Evolutionary conservation across 139 green algal species (phyloP), one percentile per base, ranked within the genome.

Genomic region (Picochlorum sp.): DNA sequence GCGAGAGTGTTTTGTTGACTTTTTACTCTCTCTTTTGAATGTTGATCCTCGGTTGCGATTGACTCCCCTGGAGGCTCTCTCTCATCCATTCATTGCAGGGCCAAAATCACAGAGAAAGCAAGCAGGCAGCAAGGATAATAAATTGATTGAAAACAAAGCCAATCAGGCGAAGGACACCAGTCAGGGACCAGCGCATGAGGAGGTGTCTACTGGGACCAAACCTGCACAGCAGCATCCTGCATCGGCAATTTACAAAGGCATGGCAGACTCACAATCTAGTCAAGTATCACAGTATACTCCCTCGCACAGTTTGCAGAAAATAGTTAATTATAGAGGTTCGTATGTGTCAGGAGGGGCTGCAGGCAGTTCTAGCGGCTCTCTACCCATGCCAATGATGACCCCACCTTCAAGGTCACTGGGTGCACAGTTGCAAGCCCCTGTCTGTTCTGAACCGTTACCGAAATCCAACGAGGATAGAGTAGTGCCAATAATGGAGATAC

Each of bases 21-120:
- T 96, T 67, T 79, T 91, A 21, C 55, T 70, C 16, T 84, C 81
- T 4, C 57, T 79, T 37, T 67, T 85, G 68, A 78, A 94, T 21
- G 26, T 88, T 14, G 85, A 97, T 69, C 89, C 91, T 0, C 38
- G 52, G 8, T 78, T 61, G 3, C 75, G 83, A 15, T 87, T 83
- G 80, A 88, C 65, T 3, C 78, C 79, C 1, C 44, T 68, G 3
- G 90, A 97, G 75, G 91, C 91, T 4, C 59, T 80, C 14, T 64
- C 71, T 57, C 91, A 97, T 75, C 90, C 90, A 41, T 96, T 96
- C 76, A 79, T 97, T 58, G 92, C 84, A 3, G 83, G 77, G 4
- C 77, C 79, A 60, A 58, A 73, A n/a, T 92, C 91, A 66, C 73
- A 50, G 3, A 84, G 82, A 9, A 83, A 86, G 14, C 2, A 9